Conservation (phyloP, 2,329 filamentous ascomycete genomes). For the Colletotrichum sp. region DNA sequence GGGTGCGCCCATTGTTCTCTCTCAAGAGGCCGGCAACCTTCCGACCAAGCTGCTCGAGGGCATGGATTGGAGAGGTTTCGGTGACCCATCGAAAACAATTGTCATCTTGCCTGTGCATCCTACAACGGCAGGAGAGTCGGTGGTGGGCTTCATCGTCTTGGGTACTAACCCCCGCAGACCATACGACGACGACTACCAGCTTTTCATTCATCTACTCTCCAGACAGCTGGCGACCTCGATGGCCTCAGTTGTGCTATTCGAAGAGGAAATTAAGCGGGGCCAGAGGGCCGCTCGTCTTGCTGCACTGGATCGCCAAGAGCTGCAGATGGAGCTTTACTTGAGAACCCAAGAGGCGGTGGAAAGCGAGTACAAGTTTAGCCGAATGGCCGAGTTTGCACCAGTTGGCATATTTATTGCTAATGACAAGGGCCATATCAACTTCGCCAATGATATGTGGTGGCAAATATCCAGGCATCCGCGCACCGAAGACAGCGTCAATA, state of each 20-base stretch:
- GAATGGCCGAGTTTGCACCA: constrained; percentile 84
- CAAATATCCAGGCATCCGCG: constrained; percentile 72
- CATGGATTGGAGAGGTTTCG: constrained; percentile 73
- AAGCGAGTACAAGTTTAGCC: constrained; percentile 79
- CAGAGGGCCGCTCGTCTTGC: constrained; percentile 77
- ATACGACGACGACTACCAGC: constrained; percentile 80
- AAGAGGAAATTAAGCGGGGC: constrained; percentile 80
- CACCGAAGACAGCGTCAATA: constrained; percentile 60
- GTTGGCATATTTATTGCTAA: constrained; percentile 89
- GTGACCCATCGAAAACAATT: constrained; percentile 71
- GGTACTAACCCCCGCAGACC: constrained; percentile 80
- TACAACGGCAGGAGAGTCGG: constrained; percentile 71
- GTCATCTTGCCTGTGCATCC: constrained; percentile 82
- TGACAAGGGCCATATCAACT: constrained; percentile 72
- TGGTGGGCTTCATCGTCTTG: constrained; percentile 80
- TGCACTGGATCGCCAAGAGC: constrained; percentile 76
- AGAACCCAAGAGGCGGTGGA: constrained; percentile 67
- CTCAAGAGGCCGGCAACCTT: constrained; percentile 69
- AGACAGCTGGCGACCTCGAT: constrained; percentile 80
- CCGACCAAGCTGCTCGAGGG: constrained; percentile 69
- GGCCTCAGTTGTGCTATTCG: constrained; percentile 81
- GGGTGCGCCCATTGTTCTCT: constrained; percentile 70
- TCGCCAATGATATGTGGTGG: constrained; percentile 83
- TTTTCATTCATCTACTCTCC: constrained; percentile 78
- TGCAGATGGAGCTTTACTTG: constrained; percentile 76